Percentiles rank a stretch among this genome's conserved stretches.
phyloP scores from a whole-genome alignment of 441 rosid species.

The Capsella rubella region DNA sequence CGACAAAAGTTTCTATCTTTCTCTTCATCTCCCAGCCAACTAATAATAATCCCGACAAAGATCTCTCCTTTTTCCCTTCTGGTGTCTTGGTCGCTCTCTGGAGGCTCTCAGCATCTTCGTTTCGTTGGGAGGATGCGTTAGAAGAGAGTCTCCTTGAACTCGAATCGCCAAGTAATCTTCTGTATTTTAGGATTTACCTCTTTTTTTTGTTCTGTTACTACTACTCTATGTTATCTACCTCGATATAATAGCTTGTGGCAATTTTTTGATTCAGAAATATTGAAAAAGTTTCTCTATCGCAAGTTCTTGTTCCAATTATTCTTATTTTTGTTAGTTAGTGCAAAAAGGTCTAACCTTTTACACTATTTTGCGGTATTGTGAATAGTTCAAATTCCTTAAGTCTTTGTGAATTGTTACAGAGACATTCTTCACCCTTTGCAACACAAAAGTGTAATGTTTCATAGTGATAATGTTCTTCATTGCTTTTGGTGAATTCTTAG shows the following conservation, averaged over 20 bases:
- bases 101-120: constrained; percentile 27
- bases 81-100: not conserved
- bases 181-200: not conserved
- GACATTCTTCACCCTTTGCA: not conserved
- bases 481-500: constrained; percentile 32
- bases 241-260: not conserved
- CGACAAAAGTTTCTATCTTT: not conserved
- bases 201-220: constrained; percentile 1
- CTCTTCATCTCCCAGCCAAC: constrained; percentile 7
- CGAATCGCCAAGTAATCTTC: constrained; percentile 16
- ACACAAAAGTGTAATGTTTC: not conserved
- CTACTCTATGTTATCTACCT: not conserved
- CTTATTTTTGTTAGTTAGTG: not conserved
- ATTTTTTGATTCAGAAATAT: not conserved
- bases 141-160: constrained; percentile 32
- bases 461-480: not conserved
- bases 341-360: constrained; percentile 33
- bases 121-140: constrained; percentile 27
- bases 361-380: not conserved
- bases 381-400: not conserved
- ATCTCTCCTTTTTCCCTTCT: not conserved
- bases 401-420: not conserved
- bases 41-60: constrained; percentile 16
- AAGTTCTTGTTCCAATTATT: constrained; percentile 18
- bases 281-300: not conserved